phyloP scores from a whole-genome alignment of 371 early-diverging fungal genomes.

The Mortierella sp. region DNA sequence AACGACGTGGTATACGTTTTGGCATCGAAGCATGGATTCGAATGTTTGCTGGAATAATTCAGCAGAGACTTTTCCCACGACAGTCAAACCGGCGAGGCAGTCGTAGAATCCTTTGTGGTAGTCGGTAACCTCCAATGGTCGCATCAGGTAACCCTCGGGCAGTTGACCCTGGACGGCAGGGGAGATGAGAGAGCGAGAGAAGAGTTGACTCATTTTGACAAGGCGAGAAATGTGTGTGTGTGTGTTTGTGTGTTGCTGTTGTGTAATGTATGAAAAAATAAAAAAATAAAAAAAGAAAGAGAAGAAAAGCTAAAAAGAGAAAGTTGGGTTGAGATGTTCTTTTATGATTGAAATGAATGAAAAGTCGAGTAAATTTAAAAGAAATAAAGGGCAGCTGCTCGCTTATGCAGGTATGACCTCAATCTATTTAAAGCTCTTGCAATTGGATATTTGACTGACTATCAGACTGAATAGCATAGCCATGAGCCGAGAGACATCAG shows the following conservation, averaged over 20 bases:
- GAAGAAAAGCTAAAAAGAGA: constrained; percentile 21
- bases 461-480: not conserved
- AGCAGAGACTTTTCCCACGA: constrained; percentile 60
- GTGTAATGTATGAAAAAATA: not conserved
- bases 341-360: not conserved
- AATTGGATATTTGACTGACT: not conserved
- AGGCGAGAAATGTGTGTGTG: constrained; percentile 5
- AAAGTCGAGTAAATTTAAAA: not conserved
- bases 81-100: constrained; percentile 61
- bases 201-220: constrained; percentile 71
- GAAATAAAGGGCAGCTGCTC: constrained; percentile 3
- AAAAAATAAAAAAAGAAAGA: constrained; percentile 9
- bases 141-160: constrained; percentile 83
- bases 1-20: constrained; percentile 78
- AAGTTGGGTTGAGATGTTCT: not conserved
- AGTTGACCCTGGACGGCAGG: constrained; percentile 77
- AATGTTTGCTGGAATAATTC: constrained; percentile 47
- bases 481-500: constrained; percentile 1
- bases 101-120: constrained; percentile 76
- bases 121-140: constrained; percentile 88
- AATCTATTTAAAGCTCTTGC: constrained; percentile 12
- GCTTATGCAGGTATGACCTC: not conserved
- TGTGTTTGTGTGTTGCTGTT: not conserved
- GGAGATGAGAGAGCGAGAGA: constrained; percentile 80
- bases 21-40: constrained; percentile 53